A percentile compares a stretch with the other conserved stretches of the same genome.
Conservation (phyloP, 1,284 basidiomycete genomes). For the Inonotus hispidus region DNA sequence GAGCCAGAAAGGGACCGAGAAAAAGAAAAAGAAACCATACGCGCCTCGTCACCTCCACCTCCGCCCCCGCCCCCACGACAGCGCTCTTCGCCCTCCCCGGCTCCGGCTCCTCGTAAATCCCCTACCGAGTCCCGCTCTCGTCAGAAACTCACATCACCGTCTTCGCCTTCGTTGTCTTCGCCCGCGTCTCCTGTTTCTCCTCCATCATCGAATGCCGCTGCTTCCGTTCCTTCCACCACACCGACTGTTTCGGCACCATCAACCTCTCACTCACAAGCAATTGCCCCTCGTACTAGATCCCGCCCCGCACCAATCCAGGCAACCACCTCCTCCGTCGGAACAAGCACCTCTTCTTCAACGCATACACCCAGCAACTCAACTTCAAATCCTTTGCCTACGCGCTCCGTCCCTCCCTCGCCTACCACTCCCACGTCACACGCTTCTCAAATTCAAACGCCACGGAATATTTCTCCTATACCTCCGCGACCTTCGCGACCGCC, state of each 20-base stretch:
- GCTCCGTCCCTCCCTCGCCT: not conserved
- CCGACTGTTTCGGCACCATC: too few species aligned
- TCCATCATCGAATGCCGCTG: not conserved
- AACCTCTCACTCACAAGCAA: not conserved
- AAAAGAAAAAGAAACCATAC: not conserved
- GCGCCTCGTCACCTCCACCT: not conserved
- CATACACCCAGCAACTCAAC: not conserved
- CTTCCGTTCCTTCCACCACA: constrained; percentile 1
- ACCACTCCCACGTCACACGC: not conserved
- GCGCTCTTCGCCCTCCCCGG: not conserved
- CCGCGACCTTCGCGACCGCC: constrained; percentile 8
- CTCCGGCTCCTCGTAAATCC: constrained; percentile 3
- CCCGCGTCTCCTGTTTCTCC: not conserved
- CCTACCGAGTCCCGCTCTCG: constrained; percentile 2
- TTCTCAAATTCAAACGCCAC: not conserved
- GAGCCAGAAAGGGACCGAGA: not conserved
- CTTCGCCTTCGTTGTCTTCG: constrained; percentile 16
- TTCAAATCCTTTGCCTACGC: not conserved
- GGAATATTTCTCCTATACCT: not conserved
- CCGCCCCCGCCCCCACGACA: not conserved
- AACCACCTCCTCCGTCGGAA: not conserved
- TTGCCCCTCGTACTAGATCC: not conserved
- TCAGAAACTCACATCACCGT: constrained; percentile 12
- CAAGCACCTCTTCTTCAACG: not conserved
- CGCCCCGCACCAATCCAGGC: constrained; percentile 6